Conservation (phyloP, 2,329 filamentous ascomycete genomes). For the Fusarium lyarnte region DNA sequence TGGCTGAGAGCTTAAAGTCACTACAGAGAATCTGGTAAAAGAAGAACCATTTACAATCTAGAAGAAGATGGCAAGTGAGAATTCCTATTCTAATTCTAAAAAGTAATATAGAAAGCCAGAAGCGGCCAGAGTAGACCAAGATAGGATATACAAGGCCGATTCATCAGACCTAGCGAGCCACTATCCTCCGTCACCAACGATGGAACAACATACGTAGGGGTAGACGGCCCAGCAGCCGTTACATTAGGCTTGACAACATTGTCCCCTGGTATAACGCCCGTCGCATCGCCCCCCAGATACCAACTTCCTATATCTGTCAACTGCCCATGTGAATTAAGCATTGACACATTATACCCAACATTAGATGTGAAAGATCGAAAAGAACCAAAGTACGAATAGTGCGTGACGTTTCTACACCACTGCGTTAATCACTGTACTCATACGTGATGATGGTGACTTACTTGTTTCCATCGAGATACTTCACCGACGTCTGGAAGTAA, state of each 20-base stretch:
- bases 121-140: accelerated
- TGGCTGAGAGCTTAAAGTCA: neutral
- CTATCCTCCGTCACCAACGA: neutral
- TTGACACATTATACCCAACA: neutral
- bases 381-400: neutral
- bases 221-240: neutral
- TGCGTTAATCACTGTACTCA: neutral
- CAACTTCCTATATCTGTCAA: neutral
- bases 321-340: neutral
- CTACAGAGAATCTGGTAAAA: accelerated
- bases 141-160: neutral
- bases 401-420: neutral
- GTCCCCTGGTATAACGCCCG: accelerated
- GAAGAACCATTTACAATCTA: accelerated
- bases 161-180: neutral
- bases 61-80: neutral
- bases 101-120: neutral
- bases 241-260: neutral
- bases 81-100: accelerated
- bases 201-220: neutral
- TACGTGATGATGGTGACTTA: neutral
- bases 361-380: neutral
- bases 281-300: neutral
- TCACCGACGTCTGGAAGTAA: neutral
- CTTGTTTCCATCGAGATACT: neutral